A percentile compares a stretch with the other conserved stretches of the same genome.
These are phyloP conservation scores for Oryza meyeriana DNA, from an alignment of 176 grass and related monocot species.

Conservation along the genomic window DNA sequence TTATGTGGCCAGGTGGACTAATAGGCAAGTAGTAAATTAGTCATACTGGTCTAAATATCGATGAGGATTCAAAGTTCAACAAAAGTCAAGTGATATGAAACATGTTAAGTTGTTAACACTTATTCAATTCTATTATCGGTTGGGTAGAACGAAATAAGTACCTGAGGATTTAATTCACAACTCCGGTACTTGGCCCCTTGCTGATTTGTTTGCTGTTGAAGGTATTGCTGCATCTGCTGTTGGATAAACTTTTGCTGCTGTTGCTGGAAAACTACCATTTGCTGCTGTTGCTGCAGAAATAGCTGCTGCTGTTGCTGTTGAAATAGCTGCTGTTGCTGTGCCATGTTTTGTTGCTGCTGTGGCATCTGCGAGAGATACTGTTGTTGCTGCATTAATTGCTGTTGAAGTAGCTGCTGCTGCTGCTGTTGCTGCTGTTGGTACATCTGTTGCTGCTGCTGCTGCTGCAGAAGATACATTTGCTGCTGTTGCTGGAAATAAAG, in stretches of 20 bases:
- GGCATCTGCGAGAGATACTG: constrained; percentile 30
- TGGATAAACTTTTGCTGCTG: constrained; percentile 52
- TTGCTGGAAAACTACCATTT: constrained; percentile 49
- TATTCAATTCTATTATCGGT: background rate
- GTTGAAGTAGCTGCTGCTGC: constrained; percentile 34
- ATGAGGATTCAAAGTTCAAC: background rate
- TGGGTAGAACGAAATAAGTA: constrained; percentile 23
- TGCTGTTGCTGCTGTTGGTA: constrained; percentile 40
- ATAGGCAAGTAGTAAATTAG: background rate
- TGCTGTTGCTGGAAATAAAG: constrained; percentile 70
- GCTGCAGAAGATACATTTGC: constrained; percentile 68
- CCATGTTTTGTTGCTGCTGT: constrained; percentile 26
- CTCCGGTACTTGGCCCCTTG: constrained; percentile 41
- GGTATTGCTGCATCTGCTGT: constrained; percentile 48
- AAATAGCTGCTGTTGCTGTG: constrained; percentile 43
- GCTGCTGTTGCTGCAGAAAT: constrained; percentile 58
- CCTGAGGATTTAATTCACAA: constrained; percentile 40
- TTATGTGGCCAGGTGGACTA: background rate
- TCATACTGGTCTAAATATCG: background rate
- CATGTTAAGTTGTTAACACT: background rate
- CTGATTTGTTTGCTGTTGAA: constrained; percentile 43
- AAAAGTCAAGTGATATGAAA: background rate
- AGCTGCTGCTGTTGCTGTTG: constrained; percentile 61
- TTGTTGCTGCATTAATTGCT: constrained; percentile 38
- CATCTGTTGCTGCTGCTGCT: constrained; percentile 63